Conservation (phyloP, 2,329 filamentous ascomycete species). For the Aspergillus sp. region DNA sequence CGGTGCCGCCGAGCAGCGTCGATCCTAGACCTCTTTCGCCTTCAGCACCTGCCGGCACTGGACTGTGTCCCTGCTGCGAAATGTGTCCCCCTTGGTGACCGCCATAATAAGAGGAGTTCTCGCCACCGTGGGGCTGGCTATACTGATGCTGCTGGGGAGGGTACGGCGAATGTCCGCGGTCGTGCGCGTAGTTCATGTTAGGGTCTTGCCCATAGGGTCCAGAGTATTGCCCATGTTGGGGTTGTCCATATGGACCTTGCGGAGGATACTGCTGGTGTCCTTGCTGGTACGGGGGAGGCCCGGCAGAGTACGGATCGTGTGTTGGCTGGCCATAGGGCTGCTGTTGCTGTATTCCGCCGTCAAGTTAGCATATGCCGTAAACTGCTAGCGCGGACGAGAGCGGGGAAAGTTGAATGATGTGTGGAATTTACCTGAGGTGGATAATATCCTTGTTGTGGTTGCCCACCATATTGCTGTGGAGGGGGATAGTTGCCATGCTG, state of each 20-base stretch:
- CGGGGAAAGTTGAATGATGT: background rate
- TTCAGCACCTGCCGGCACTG: slow-evolving; percentile 23
- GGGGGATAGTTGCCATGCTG: slow-evolving; percentile 9
- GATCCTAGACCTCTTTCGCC: slow-evolving; percentile 38
- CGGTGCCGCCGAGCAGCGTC: slow-evolving; percentile 38
- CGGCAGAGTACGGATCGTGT: slow-evolving; percentile 19
- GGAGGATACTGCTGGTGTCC: slow-evolving; percentile 18
- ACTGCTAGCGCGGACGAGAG: background rate
- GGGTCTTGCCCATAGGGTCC: slow-evolving; percentile 24
- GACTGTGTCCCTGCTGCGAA: slow-evolving; percentile 20
- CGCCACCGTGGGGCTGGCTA: slow-evolving; percentile 21
- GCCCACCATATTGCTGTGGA: slow-evolving; percentile 8
- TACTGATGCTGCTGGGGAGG: slow-evolving; percentile 26
- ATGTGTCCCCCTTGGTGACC: slow-evolving; percentile 17
- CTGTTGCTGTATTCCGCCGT: background rate
- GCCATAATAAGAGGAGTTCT: slow-evolving; percentile 34
- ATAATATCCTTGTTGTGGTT: slow-evolving; percentile 10
- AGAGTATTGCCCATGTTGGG: slow-evolving; percentile 18
- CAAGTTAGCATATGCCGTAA: background rate
- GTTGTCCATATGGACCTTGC: slow-evolving; percentile 10
- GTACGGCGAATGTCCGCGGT: slow-evolving; percentile 29
- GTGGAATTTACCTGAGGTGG: slow-evolving; percentile 5
- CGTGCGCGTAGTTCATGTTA: slow-evolving; percentile 23
- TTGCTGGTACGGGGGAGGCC: slow-evolving; percentile 22
- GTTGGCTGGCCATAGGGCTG: slow-evolving; percentile 20